A percentile compares a stretch with the other conserved stretches of the same genome.
phyloP scores from a whole-genome alignment of 768 basidiomycete genomes.

The Dacryopinax spathularia region DNA sequence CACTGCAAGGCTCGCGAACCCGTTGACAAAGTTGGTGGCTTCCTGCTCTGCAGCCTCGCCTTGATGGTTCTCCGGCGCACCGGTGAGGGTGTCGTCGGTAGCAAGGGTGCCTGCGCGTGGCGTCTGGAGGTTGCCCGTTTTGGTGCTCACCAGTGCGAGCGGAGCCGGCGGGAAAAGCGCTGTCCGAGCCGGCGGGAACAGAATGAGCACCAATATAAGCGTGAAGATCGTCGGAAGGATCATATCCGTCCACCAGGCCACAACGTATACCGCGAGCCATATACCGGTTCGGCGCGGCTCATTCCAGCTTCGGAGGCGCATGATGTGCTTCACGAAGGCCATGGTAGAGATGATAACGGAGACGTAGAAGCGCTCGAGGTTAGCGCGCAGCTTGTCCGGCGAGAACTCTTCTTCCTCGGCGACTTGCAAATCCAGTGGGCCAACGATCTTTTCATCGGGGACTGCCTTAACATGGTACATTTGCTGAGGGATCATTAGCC shows the following conservation, averaged over 20 bases:
- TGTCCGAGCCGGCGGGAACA: constrained; percentile 25
- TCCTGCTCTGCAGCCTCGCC: constrained; percentile 31
- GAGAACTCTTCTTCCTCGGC: constrained; percentile 30
- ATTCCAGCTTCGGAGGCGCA: constrained; percentile 30
- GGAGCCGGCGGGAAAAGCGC: constrained; percentile 28
- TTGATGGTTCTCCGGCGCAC: constrained; percentile 25
- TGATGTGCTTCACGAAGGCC: constrained; percentile 25
- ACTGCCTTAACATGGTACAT: constrained; percentile 27
- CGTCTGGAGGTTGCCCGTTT: constrained; percentile 24
- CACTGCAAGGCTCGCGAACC: constrained; percentile 22
- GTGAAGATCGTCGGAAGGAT: constrained; percentile 25
- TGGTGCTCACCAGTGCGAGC: constrained; percentile 22
- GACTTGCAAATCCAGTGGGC: constrained; percentile 29
- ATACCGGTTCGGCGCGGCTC: constrained; percentile 25
- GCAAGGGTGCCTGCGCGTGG: constrained; percentile 24
- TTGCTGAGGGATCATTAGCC: constrained; percentile 20
- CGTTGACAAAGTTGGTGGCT: constrained; percentile 25
- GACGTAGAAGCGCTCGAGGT: constrained; percentile 30
- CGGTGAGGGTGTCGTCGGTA: constrained; percentile 23
- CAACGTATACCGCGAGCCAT: constrained; percentile 25
- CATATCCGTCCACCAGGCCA: constrained; percentile 27
- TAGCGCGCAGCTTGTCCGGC: constrained; percentile 31
- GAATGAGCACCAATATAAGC: constrained; percentile 25
- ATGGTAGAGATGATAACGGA: constrained; percentile 26
- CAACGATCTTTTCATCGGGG: constrained; percentile 17